A percentile compares a stretch with the other conserved stretches of the same genome.
phyloP scores from a whole-genome alignment of 805 yeast species.

The Nakazawaea siamensis region DNA sequence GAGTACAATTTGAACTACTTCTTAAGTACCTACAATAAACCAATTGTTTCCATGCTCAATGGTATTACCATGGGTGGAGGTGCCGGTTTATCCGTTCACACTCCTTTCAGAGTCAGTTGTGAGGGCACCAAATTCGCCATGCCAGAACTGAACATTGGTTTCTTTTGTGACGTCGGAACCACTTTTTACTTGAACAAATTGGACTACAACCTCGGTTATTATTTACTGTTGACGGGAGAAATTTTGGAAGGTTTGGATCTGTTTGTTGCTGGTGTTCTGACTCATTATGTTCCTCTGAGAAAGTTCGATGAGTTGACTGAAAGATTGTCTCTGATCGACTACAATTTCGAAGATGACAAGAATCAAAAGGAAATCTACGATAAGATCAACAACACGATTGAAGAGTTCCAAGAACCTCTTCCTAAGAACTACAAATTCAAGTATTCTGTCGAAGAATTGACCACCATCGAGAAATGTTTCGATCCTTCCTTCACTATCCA shows the following conservation, averaged over 20 bases:
- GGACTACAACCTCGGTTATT: slow-evolving; percentile 78
- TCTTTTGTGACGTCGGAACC: slow-evolving; percentile 93
- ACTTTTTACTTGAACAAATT: slow-evolving; percentile 80
- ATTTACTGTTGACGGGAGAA: slow-evolving; percentile 81
- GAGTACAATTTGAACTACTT: slow-evolving; percentile 80
- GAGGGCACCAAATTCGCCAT: slow-evolving; percentile 88
- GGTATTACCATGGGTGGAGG: slow-evolving; percentile 99
- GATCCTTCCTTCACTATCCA: slow-evolving; percentile 36
- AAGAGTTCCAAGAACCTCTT: slow-evolving; percentile 65
- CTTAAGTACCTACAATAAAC: slow-evolving; percentile 78
- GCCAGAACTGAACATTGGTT: slow-evolving; percentile 98
- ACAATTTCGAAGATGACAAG: slow-evolving; percentile 2
- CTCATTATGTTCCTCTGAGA: slow-evolving; percentile 75
- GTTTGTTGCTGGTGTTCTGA: slow-evolving; percentile 78
- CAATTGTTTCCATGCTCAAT: slow-evolving; percentile 77
- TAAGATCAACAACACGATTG: slow-evolving; percentile 63
- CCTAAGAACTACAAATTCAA: slow-evolving; percentile 58
- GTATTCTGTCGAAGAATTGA: slow-evolving; percentile 45
- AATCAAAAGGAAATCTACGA: slow-evolving; percentile 31
- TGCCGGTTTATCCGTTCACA: slow-evolving; percentile 84
- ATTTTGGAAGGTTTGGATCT: slow-evolving; percentile 71
- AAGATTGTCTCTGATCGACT: slow-evolving; percentile 56
- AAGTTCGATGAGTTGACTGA: slow-evolving; percentile 53
- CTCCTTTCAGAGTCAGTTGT: slow-evolving; percentile 89
- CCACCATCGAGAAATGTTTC: slow-evolving; percentile 65